Evolutionary conservation across 108 stramenopile species (phyloP).

Genomic region (Bacterosira constricta): DNA sequence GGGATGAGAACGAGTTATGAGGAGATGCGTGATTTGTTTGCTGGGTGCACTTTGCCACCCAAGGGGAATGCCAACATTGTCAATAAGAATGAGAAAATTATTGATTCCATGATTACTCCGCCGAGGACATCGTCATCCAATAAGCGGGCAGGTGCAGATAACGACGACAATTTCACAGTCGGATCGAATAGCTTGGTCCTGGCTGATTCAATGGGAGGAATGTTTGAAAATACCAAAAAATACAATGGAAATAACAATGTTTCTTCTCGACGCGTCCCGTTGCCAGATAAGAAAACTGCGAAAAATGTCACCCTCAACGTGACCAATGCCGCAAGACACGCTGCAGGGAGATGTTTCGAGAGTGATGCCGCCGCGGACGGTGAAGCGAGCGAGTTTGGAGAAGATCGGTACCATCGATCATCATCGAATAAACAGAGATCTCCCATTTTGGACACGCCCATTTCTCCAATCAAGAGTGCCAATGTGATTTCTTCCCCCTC

Average conservation of each 20-base stretch:
- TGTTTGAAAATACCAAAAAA: slow-evolving; percentile 32
- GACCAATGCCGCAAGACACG: slow-evolving; percentile 39
- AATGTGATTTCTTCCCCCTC: slow-evolving; percentile 19
- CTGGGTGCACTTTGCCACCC: slow-evolving; percentile 38
- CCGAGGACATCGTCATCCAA: slow-evolving; percentile 1
- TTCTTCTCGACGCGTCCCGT: slow-evolving; percentile 26
- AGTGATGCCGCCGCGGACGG: slow-evolving; percentile 21
- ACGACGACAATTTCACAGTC: slow-evolving; percentile 38
- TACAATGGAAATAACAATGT: not conserved
- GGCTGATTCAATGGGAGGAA: slow-evolving; percentile 39
- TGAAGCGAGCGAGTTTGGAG: slow-evolving; percentile 14
- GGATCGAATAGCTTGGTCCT: slow-evolving; percentile 34
- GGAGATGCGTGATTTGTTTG: slow-evolving; percentile 59
- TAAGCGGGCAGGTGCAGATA: not conserved
- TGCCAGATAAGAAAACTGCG: slow-evolving; percentile 32
- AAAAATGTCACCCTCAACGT: slow-evolving; percentile 35
- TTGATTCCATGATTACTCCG: slow-evolving; percentile 19
- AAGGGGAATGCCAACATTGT: slow-evolving; percentile 1
- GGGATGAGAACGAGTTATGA: slow-evolving; percentile 76
- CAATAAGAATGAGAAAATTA: not conserved
- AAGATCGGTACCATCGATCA: not conserved
- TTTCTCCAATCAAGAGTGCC: slow-evolving; percentile 36
- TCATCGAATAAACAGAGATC: not conserved
- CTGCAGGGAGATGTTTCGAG: slow-evolving; percentile 22
- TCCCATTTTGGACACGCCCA: slow-evolving; percentile 24